Evolutionary conservation across 352 stramenopile species (phyloP).

Genomic region (Globisporangium emineosum): DNA sequence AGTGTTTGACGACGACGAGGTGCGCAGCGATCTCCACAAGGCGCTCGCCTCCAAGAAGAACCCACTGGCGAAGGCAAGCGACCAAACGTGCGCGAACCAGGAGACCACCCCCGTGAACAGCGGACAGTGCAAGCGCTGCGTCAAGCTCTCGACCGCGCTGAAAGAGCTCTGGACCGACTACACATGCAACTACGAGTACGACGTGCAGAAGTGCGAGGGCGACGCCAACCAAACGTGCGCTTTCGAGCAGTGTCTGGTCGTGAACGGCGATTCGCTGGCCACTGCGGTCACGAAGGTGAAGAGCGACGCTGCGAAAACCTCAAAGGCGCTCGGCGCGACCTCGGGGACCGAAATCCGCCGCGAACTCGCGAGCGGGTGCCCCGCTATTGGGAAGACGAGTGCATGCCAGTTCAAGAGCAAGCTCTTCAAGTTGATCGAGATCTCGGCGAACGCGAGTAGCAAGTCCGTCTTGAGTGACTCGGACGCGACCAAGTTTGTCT

Average conservation of each 20-base stretch:
- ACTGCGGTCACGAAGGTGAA: conserved; percentile 28
- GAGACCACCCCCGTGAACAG: conserved; percentile 21
- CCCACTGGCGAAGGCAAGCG: conserved; percentile 23
- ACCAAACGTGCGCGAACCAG: conserved; percentile 20
- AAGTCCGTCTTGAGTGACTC: conserved; percentile 5
- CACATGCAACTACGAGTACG: conserved; percentile 54
- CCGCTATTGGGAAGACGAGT: conserved; percentile 25
- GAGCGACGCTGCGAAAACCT: conserved; percentile 20
- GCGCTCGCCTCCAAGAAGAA: conserved; percentile 24
- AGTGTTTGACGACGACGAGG: conserved; percentile 26
- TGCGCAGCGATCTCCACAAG: conserved; percentile 23
- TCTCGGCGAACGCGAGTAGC: conserved; percentile 24
- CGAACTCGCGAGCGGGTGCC: conserved; percentile 34
- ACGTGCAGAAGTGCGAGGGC: conserved; percentile 39
- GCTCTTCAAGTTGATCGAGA: conserved; percentile 37
- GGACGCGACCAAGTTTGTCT: conserved; percentile 39
- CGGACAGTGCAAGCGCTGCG: conserved; percentile 44
- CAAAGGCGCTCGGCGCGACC: conserved; percentile 38
- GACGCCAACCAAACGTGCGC: conserved; percentile 29
- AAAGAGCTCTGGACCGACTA: conserved; percentile 67
- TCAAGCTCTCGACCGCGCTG: conserved; percentile 41
- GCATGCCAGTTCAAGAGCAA: conserved; percentile 33
- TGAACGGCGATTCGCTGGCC: conserved; percentile 41
- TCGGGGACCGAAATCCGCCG: conserved; percentile 56
- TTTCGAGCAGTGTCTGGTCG: conserved; percentile 53